phyloP scores from a whole-genome alignment of 2,329 filamentous ascomycete species.

The Aureobasidium sp. region DNA sequence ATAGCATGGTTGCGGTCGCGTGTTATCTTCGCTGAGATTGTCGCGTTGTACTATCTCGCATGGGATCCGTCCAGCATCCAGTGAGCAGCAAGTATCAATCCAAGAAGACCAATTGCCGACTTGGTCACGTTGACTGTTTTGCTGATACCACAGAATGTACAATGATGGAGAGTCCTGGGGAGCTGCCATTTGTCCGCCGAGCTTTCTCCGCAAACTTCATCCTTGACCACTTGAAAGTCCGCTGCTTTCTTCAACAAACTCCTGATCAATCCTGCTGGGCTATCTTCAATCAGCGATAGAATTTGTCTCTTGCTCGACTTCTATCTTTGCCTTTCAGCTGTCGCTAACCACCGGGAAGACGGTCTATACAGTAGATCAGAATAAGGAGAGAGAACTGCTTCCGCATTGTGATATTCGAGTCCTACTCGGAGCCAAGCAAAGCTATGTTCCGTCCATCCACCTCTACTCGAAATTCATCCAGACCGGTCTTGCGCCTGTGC shows the following conservation, averaged over 20 bases:
- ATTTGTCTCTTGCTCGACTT: too few species aligned
- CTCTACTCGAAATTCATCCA: neutral
- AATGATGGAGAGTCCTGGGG: neutral
- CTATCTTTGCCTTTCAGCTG: too few species aligned
- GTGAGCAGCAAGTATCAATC: neutral
- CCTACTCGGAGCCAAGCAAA: too few species aligned
- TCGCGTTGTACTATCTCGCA: too few species aligned
- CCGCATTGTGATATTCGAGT: too few species aligned
- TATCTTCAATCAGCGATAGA: too few species aligned
- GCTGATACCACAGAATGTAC: neutral
- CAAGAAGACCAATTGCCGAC: neutral
- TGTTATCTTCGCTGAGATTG: neutral
- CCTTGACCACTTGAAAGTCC: too few species aligned
- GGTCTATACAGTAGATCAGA: too few species aligned
- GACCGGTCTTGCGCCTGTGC: neutral
- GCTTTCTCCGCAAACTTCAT: neutral
- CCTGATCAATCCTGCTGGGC: too few species aligned
- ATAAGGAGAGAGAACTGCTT: too few species aligned
- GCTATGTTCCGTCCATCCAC: neutral
- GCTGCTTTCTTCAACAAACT: too few species aligned
- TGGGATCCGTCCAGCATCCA: neutral
- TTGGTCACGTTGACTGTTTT: neutral
- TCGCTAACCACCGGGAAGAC: too few species aligned
- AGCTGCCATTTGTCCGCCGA: neutral
- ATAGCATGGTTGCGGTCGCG: constrained; percentile 10